These are phyloP conservation scores for Panicum hallii DNA, from an alignment of 202 grass and related monocot genomes.

Conservation along the genomic window DNA sequence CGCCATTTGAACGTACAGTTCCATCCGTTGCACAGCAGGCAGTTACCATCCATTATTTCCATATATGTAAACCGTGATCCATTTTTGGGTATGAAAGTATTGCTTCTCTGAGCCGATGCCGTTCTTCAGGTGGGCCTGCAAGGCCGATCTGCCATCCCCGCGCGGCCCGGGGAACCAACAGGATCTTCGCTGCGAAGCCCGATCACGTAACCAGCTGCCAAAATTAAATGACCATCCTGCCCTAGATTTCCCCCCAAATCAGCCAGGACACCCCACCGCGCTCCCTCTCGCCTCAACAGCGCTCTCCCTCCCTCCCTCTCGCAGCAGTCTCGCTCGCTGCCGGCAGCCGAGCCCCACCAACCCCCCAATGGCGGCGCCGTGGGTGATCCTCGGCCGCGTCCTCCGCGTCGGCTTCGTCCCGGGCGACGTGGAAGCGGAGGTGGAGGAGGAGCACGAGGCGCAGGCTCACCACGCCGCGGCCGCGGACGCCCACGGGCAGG, in stretches of 20 bases:
- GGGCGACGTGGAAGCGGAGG: background rate
- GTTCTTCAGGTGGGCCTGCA: too few relatives aligned
- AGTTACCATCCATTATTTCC: too few relatives aligned
- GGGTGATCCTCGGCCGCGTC: constrained; percentile 1
- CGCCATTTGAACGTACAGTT: too few relatives aligned
- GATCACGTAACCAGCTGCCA: too few relatives aligned
- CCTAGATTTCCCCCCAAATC: background rate
- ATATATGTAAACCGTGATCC: too few relatives aligned
- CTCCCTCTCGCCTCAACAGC: background rate
- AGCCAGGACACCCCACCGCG: background rate
- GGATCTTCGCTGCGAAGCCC: too few relatives aligned
- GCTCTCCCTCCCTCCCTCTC: too few relatives aligned
- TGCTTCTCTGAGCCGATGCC: too few relatives aligned
- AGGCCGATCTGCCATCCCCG: too few relatives aligned
- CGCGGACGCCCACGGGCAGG: background rate
- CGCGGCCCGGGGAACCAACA: too few relatives aligned
- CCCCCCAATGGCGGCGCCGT: background rate
- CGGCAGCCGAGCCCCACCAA: background rate
- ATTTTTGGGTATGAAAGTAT: too few relatives aligned
- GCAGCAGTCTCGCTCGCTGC: background rate
- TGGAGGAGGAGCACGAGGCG: background rate
- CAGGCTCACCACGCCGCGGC: background rate
- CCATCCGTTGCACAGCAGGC: too few relatives aligned
- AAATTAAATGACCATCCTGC: background rate
- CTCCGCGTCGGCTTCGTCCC: background rate